phyloP scores from a whole-genome alignment of 257 asterid genomes.

The Haberlea rhodopensis region DNA sequence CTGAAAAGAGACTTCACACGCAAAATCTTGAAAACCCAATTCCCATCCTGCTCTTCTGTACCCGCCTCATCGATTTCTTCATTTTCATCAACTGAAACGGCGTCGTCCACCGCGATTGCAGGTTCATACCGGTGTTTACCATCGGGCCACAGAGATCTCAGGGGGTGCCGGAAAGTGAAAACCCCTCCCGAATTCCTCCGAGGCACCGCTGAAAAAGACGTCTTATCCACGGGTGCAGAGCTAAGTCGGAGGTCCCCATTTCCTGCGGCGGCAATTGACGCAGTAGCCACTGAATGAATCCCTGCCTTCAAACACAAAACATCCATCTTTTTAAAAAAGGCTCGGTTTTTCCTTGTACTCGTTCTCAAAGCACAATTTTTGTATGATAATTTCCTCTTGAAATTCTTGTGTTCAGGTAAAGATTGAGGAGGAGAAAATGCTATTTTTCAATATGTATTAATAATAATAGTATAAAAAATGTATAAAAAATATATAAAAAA shows the following conservation, averaged over 20 bases:
- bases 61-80: constrained; percentile 30
- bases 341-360: not conserved
- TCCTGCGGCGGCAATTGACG: constrained; percentile 52
- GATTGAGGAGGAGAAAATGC: too few relatives aligned
- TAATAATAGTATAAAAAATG: too few relatives aligned
- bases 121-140: constrained; percentile 49
- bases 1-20: constrained; percentile 55
- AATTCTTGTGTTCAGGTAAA: not conserved
- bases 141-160: constrained; percentile 73
- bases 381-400: not conserved
- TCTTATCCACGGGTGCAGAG: constrained; percentile 13
- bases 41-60: constrained; percentile 31
- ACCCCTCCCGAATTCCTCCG: constrained; percentile 67
- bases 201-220: constrained; percentile 55
- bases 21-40: constrained; percentile 80
- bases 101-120: constrained; percentile 58
- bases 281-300: constrained; percentile 49
- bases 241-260: constrained; percentile 50
- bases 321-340: constrained; percentile 47
- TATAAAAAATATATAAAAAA: too few relatives aligned
- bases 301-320: constrained; percentile 69
- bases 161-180: constrained; percentile 62
- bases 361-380: constrained; percentile 10
- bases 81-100: constrained; percentile 56
- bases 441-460: too few relatives aligned